phyloP scores from a whole-genome alignment of 495 filamentous ascomycete species.

The Trichoderma virens region DNA sequence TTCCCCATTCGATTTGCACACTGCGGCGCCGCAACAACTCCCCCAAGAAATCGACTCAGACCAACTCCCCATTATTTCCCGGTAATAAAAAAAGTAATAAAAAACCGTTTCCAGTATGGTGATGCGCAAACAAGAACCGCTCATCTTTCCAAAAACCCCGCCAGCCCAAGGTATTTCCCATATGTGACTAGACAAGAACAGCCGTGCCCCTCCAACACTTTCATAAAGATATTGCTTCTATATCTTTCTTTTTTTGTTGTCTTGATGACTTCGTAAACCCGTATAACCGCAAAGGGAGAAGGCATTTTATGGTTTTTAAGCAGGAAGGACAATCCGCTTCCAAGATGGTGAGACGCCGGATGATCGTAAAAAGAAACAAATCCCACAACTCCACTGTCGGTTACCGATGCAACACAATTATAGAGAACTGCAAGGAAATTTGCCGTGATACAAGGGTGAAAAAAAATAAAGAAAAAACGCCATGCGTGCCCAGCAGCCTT shows the following conservation, averaged over 20 bases:
- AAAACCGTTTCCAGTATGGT: constrained; percentile 8
- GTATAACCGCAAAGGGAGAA: constrained; percentile 10
- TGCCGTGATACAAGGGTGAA: neutral
- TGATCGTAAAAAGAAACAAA: constrained; percentile 4
- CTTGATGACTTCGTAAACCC: constrained; percentile 13
- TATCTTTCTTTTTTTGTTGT: constrained; percentile 12
- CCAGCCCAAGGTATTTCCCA: constrained; percentile 12
- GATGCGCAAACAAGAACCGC: constrained; percentile 13
- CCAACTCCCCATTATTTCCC: constrained; percentile 7
- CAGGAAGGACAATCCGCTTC: neutral
- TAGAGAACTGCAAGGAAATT: constrained; percentile 1
- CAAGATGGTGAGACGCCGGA: constrained; percentile 6
- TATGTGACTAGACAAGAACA: constrained; percentile 10
- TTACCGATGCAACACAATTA: constrained; percentile 11
- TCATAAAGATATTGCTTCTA: constrained; percentile 11
- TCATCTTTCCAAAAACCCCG: constrained; percentile 10
- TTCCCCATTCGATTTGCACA: constrained; percentile 4
- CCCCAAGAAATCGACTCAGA: constrained; percentile 4
- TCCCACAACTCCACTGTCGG: constrained; percentile 8
- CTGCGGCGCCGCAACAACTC: neutral
- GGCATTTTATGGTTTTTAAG: constrained; percentile 9
- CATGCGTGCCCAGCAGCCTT: constrained; percentile 8
- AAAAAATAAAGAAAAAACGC: constrained; percentile 8
- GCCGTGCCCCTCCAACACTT: constrained; percentile 5
- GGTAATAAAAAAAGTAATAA: neutral